phyloP scores from a whole-genome alignment of 306 rosid species.

The Trifolium pratense region DNA sequence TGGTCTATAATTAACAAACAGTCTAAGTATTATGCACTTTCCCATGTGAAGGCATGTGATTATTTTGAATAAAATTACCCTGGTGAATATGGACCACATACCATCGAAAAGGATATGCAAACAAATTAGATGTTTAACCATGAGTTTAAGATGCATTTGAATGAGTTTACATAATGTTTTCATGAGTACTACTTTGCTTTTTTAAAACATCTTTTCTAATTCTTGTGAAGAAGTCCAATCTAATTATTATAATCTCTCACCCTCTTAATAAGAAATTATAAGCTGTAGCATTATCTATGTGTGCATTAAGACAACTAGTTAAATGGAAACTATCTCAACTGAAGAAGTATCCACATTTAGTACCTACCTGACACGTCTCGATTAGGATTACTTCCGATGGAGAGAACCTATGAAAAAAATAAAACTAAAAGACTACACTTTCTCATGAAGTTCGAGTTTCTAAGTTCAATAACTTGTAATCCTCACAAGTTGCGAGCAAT shows the following conservation, averaged over 20 bases:
- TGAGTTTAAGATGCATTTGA: not conserved
- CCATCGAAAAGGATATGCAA: not conserved
- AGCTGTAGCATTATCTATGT: too few relatives aligned
- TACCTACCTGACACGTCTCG: not conserved
- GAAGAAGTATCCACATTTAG: not conserved
- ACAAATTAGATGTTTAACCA: constrained; percentile 1
- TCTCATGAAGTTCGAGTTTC: not conserved
- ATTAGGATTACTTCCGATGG: too few relatives aligned
- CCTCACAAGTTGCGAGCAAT: not conserved
- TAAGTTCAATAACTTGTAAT: not conserved
- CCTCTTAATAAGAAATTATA: too few relatives aligned
- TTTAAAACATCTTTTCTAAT: not conserved
- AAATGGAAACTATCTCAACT: too few relatives aligned
- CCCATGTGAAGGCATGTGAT: constrained; percentile 40
- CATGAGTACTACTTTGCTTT: not conserved
- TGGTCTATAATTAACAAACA: not conserved
- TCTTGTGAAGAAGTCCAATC: not conserved
- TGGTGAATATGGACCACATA: constrained; percentile 21
- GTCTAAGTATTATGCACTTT: not conserved
- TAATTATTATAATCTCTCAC: too few relatives aligned
- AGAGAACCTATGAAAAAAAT: too few relatives aligned
- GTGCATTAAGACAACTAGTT: too few relatives aligned
- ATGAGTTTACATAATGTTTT: not conserved
- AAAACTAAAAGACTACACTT: too few relatives aligned
- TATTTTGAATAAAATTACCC: constrained; percentile 1